Evolutionary conservation across 2,329 filamentous ascomycete species (phyloP).

Genomic region (Cladosporium cucumerinum): DNA sequence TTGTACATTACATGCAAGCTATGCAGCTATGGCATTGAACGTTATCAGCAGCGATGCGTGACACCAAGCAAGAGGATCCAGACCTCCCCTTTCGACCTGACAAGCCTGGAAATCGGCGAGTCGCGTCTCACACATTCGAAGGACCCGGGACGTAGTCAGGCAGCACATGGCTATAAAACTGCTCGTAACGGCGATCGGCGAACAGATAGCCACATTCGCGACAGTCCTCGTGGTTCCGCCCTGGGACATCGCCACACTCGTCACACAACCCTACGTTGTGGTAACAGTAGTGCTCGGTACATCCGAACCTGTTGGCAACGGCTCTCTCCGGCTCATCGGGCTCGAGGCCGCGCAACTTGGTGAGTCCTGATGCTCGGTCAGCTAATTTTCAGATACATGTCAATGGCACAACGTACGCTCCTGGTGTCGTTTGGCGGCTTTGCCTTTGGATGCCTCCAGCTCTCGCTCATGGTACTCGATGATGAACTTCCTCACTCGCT

Average conservation of each 20-base stretch:
- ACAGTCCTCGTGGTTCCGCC: background rate
- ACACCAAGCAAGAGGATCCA: background rate
- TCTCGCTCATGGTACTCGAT: background rate
- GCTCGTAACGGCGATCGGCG: background rate
- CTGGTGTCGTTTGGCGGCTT: conserved; percentile 1
- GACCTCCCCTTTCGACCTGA: background rate
- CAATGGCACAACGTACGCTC: conserved; percentile 12
- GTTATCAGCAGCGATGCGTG: background rate
- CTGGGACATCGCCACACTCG: conserved; percentile 1
- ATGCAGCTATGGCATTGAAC: conserved; percentile 8
- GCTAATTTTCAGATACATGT: background rate
- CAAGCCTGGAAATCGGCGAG: background rate
- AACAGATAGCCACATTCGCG: background rate
- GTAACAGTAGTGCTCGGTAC: background rate
- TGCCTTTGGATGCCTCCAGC: background rate
- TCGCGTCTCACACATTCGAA: background rate
- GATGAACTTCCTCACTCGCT: conserved; percentile 6
- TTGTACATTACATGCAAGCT: conserved; percentile 17
- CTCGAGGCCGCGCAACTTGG: background rate
- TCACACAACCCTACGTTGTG: background rate
- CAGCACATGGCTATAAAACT: background rate
- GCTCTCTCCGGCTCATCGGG: background rate
- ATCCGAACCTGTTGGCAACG: background rate
- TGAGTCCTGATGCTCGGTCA: background rate
- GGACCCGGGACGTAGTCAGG: background rate